A percentile compares a stretch with the other conserved stretches of the same genome.
These are phyloP conservation scores for Amaranthus palmeri DNA, from an alignment of 148 eudicot genomes.

Conservation along the genomic window DNA sequence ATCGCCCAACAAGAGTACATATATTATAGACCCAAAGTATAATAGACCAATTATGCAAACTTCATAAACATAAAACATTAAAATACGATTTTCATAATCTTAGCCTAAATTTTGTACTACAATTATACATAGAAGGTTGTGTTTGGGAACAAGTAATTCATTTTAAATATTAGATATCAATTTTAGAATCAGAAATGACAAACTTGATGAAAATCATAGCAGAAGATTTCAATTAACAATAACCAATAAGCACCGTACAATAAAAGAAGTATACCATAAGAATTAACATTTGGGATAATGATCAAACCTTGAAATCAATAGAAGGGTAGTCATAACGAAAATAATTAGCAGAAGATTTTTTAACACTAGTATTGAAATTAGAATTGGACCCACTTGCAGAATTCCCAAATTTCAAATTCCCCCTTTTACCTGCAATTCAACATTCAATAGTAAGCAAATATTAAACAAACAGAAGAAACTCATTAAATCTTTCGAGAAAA, in stretches of 20 bases:
- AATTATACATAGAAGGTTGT: too few relatives aligned
- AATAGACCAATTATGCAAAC: neutral
- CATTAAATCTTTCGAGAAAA: neutral
- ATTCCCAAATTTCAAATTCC: constrained; percentile 37
- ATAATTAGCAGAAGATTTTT: constrained; percentile 30
- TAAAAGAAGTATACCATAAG: neutral
- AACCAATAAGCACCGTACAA: neutral
- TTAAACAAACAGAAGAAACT: neutral
- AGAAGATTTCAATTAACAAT: neutral
- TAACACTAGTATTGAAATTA: constrained; percentile 19
- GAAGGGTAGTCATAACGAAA: constrained; percentile 55
- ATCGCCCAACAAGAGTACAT: too few relatives aligned
- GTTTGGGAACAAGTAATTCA: neutral
- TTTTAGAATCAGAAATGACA: neutral
- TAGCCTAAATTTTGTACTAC: neutral
- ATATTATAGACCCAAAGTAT: neutral
- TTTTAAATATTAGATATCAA: neutral
- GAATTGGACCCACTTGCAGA: constrained; percentile 33
- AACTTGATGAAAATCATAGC: neutral
- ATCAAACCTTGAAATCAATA: constrained; percentile 36
- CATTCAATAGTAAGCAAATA: constrained; percentile 12
- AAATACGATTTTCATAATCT: neutral
- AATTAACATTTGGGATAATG: neutral
- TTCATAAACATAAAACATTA: neutral
- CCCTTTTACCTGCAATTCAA: constrained; percentile 36